Conservation (phyloP, 1,139 yeast species). For the Debaryomycetaceae sp. region DNA sequence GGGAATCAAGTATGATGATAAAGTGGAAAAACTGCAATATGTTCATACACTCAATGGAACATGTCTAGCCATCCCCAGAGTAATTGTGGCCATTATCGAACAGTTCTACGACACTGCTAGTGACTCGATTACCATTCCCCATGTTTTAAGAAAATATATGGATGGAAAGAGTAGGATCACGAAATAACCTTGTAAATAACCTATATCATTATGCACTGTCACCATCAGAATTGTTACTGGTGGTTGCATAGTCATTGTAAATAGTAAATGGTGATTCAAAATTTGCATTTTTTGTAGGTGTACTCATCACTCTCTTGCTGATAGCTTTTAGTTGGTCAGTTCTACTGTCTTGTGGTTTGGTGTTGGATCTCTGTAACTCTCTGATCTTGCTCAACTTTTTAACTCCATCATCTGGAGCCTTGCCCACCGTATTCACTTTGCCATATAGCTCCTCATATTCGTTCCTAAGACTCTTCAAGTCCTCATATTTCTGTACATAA, state of each 20-base stretch:
- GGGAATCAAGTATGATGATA: slow-evolving; percentile 53
- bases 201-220: slow-evolving; percentile 9
- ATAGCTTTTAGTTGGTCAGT: slow-evolving; percentile 5
- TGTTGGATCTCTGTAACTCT: slow-evolving; percentile 26
- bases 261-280: slow-evolving; percentile 1
- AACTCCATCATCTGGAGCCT: slow-evolving; percentile 1
- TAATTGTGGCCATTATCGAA: slow-evolving; percentile 83
- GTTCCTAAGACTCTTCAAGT: slow-evolving; percentile 19
- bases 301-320: slow-evolving; percentile 30
- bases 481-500: slow-evolving; percentile 25
- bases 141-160: slow-evolving; percentile 65
- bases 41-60: slow-evolving; percentile 93
- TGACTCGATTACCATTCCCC: slow-evolving; percentile 61
- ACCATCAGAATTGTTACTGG: slow-evolving; percentile 20
- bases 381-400: slow-evolving; percentile 22
- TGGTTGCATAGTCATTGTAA: slow-evolving; percentile 7
- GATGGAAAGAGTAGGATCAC: slow-evolving; percentile 47
- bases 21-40: slow-evolving; percentile 40
- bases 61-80: slow-evolving; percentile 92
- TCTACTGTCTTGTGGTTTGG: slow-evolving; percentile 15
- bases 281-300: slow-evolving; percentile 15
- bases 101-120: slow-evolving; percentile 66
- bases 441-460: slow-evolving; percentile 21
- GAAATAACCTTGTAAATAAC: slow-evolving; percentile 8
- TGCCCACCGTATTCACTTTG: slow-evolving; percentile 4